Percentiles rank a stretch among this genome's conserved stretches.
phyloP scores from a whole-genome alignment of 441 rosid species.

The Brassica balearica region DNA sequence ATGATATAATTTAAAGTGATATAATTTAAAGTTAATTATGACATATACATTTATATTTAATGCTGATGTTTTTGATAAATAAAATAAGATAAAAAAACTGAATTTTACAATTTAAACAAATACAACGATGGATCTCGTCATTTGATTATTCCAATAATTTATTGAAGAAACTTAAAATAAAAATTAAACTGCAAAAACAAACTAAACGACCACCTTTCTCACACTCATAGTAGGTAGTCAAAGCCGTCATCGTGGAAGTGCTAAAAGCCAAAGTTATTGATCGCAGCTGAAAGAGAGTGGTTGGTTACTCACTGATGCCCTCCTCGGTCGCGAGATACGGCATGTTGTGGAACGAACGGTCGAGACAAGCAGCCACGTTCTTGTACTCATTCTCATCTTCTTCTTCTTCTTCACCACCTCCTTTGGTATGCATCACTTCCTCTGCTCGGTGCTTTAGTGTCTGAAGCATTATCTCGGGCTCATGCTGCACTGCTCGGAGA shows the following conservation, averaged over 20 bases:
- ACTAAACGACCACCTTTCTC: slow-evolving; percentile 35
- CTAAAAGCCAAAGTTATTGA: slow-evolving; percentile 71
- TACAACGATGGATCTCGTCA: slow-evolving; percentile 30
- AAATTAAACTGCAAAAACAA: slow-evolving; percentile 15
- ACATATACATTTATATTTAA: background rate
- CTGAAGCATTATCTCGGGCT: slow-evolving; percentile 93
- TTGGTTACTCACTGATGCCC: slow-evolving; percentile 49
- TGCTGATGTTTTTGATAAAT: background rate
- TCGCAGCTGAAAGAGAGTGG: slow-evolving; percentile 62
- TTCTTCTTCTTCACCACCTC: slow-evolving; percentile 36
- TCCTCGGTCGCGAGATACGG: slow-evolving; percentile 67
- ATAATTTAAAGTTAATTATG: too few species aligned
- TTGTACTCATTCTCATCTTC: slow-evolving; percentile 37
- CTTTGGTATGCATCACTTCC: slow-evolving; percentile 50
- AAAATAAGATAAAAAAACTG: slow-evolving; percentile 2
- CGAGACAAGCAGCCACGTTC: slow-evolving; percentile 55
- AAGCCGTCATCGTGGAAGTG: slow-evolving; percentile 77
- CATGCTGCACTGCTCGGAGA: slow-evolving; percentile 93
- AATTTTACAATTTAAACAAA: slow-evolving; percentile 13
- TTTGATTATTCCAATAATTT: slow-evolving; percentile 14
- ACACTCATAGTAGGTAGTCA: slow-evolving; percentile 69
- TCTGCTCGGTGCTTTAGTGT: slow-evolving; percentile 89
- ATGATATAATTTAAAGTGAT: too few species aligned
- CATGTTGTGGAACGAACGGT: slow-evolving; percentile 81
- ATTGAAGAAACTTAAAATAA: slow-evolving; percentile 19